A percentile compares a stretch with the other conserved stretches of the same genome.
Evolutionary conservation across 2,329 filamentous ascomycete genomes (phyloP).

Genomic region (Akanthomyces lecanii): DNA sequence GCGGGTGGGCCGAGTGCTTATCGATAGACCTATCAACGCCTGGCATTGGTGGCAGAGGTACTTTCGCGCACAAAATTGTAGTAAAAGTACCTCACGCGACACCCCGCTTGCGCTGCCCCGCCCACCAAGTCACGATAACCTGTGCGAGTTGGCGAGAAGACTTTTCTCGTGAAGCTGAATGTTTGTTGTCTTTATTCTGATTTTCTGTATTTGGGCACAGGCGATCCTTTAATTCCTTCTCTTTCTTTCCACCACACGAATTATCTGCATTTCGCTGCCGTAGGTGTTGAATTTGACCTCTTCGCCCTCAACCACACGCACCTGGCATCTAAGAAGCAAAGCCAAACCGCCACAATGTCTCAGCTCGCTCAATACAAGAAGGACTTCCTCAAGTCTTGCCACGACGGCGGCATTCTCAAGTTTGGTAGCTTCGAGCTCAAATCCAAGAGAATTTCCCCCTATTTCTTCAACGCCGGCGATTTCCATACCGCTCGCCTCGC

Average conservation of each 20-base stretch:
- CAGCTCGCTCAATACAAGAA: constrained; percentile 62
- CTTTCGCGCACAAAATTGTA: neutral
- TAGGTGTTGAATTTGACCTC: neutral
- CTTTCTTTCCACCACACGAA: neutral
- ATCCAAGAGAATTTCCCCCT: constrained; percentile 84
- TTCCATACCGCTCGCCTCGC: constrained; percentile 81
- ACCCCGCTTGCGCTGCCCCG: constrained; percentile 10
- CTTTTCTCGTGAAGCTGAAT: constrained; percentile 2
- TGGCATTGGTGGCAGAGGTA: neutral
- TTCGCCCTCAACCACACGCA: neutral
- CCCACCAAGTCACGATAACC: constrained; percentile 4
- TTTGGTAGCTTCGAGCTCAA: constrained; percentile 88
- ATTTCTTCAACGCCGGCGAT: constrained; percentile 95
- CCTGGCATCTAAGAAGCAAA: neutral
- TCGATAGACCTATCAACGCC: constrained; percentile 24
- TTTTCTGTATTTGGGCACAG: neutral
- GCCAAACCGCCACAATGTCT: constrained; percentile 33
- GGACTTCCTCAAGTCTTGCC: constrained; percentile 65
- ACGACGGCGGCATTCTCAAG: constrained; percentile 66
- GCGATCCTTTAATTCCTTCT: neutral
- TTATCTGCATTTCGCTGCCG: neutral
- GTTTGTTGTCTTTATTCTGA: neutral
- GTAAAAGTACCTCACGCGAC: neutral
- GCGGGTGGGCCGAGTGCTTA: constrained; percentile 20
- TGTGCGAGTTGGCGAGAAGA: neutral